phyloP scores from a whole-genome alignment of 2,329 filamentous ascomycete species.

The Pseudogymnoascus sp. region DNA sequence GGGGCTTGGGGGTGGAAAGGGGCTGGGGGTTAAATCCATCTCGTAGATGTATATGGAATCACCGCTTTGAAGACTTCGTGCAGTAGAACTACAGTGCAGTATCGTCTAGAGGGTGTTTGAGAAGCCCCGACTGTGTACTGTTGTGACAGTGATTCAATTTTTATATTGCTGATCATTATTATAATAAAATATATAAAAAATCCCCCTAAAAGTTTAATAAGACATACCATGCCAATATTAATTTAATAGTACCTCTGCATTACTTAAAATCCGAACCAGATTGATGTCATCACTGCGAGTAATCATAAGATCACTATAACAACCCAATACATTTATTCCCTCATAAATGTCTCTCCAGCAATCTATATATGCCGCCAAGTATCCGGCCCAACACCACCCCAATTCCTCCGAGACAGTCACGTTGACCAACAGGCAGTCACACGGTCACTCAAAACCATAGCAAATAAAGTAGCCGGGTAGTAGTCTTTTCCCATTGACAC shows the following conservation, averaged over 20 bases:
- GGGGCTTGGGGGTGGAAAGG: neutral
- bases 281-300: neutral
- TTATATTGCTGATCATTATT: neutral
- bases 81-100: neutral
- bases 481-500: slow-evolving; percentile 1
- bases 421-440: neutral
- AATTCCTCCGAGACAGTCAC: neutral
- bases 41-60: neutral
- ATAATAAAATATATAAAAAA: neutral
- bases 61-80: neutral
- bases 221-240: neutral
- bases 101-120: neutral
- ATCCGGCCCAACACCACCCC: neutral
- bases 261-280: neutral
- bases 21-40: neutral
- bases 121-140: neutral
- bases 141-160: neutral
- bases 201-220: neutral
- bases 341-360: neutral
- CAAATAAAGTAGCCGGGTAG: neutral
- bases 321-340: neutral
- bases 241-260: neutral
- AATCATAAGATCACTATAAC: neutral
- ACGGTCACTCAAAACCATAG: neutral
- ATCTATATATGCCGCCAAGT: slow-evolving; percentile 6